Percentiles rank a stretch among this genome's conserved stretches.
Evolutionary conservation across 2,329 filamentous ascomycete genomes (phyloP).

Genomic region (Pseudogymnoascus sp.): DNA sequence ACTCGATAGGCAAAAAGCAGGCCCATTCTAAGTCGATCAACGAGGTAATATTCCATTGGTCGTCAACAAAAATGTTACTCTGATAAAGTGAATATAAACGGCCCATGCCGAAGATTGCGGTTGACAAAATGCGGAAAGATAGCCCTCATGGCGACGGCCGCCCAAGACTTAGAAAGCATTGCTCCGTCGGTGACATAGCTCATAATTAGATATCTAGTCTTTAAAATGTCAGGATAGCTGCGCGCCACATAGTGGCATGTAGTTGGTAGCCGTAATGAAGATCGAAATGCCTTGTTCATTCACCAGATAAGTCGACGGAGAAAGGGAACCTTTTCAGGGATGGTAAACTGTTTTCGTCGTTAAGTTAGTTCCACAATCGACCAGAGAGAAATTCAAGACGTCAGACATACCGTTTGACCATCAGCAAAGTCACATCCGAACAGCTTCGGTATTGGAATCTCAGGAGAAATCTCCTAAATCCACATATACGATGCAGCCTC

Average conservation of each 20-base stretch:
- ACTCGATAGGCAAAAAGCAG: slow-evolving; percentile 25
- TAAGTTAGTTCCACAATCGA: neutral
- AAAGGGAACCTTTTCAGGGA: neutral
- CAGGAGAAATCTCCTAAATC: neutral
- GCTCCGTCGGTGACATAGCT: neutral
- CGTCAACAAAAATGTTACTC: neutral
- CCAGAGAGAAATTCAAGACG: neutral
- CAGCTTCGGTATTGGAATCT: neutral
- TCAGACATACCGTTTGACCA: neutral
- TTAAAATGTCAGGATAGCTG: neutral
- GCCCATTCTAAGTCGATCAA: neutral
- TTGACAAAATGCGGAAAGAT: neutral
- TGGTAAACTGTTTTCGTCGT: neutral
- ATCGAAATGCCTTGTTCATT: neutral
- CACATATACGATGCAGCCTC: neutral
- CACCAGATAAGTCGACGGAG: neutral
- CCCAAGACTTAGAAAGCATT: neutral
- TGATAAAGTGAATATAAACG: neutral
- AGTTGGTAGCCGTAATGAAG: neutral
- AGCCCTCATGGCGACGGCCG: neutral
- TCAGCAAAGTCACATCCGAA: neutral
- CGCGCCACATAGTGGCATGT: neutral
- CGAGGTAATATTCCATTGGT: neutral
- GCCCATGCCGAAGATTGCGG: neutral
- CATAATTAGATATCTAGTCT: neutral